Percentiles rank a stretch among this genome's conserved stretches.
phyloP scores from a whole-genome alignment of 371 early-diverging fungal genomes.

The Mucor circinelloides region DNA sequence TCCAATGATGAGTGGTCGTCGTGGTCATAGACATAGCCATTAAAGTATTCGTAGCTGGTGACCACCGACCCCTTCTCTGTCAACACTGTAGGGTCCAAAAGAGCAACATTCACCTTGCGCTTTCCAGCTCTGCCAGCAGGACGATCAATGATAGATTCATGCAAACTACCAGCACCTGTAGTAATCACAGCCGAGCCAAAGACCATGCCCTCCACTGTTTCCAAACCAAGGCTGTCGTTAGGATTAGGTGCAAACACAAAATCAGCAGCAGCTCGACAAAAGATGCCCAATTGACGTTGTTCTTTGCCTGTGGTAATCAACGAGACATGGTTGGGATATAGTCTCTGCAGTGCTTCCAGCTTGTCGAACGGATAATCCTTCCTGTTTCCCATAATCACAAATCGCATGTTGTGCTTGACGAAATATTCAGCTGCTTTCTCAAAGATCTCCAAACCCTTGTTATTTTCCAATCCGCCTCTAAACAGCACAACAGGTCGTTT shows the following conservation, averaged over 20 bases:
- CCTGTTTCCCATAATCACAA: conserved; percentile 61
- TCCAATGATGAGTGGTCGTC: conserved; percentile 24
- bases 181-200: conserved; percentile 66
- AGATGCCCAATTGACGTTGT: conserved; percentile 56
- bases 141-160: conserved; percentile 61
- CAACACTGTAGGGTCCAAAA: conserved; percentile 8
- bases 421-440: conserved; percentile 45
- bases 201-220: conserved; percentile 61
- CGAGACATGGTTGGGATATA: conserved; percentile 54
- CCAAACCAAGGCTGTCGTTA: conserved; percentile 50
- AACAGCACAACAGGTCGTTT: conserved; percentile 58
- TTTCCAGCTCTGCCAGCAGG: conserved; percentile 26
- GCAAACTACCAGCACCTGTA: conserved; percentile 56
- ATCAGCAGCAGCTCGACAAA: conserved; percentile 67
- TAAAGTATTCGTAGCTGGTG: conserved; percentile 51
- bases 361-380: conserved; percentile 54
- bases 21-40: conserved; percentile 60
- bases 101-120: conserved; percentile 9
- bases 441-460: conserved; percentile 54
- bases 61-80: conserved; percentile 37
- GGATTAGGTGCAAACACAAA: conserved; percentile 59
- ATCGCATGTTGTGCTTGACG: conserved; percentile 48
- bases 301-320: conserved; percentile 48
- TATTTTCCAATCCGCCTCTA: conserved; percentile 52
- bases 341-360: conserved; percentile 38